Evolutionary conservation across 108 stramenopile species (phyloP).

Genomic region (Mediolabrus comicus): DNA sequence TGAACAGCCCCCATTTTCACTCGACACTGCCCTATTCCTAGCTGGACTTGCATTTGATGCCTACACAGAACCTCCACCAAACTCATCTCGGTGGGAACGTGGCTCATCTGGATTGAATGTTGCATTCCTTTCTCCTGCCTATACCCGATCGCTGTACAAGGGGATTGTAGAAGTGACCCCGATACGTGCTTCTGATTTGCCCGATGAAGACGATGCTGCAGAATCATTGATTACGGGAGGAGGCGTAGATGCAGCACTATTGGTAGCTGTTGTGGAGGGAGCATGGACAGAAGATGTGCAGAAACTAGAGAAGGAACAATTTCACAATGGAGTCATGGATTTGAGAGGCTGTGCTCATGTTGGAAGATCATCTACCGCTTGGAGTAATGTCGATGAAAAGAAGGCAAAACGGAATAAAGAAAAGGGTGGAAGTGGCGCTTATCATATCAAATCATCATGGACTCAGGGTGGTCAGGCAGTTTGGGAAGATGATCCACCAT

Average conservation of each 20-base stretch:
- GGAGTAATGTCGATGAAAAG: constrained; percentile 70
- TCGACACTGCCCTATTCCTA: constrained; percentile 70
- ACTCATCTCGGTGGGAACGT: constrained; percentile 77
- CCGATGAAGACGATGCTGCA: constrained; percentile 70
- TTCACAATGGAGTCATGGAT: constrained; percentile 73
- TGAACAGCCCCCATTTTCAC: constrained; percentile 34
- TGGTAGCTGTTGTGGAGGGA: constrained; percentile 71
- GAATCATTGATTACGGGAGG: constrained; percentile 65
- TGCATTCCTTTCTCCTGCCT: constrained; percentile 63
- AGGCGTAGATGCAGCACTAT: constrained; percentile 65
- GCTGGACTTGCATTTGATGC: constrained; percentile 83
- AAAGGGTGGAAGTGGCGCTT: constrained; percentile 56
- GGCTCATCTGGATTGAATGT: constrained; percentile 76
- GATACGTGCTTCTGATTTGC: constrained; percentile 52
- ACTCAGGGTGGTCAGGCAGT: constrained; percentile 65
- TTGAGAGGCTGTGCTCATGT: constrained; percentile 80
- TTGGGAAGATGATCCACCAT: constrained; percentile 73
- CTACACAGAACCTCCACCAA: constrained; percentile 72
- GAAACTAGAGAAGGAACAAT: constrained; percentile 67
- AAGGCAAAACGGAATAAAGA: constrained; percentile 48
- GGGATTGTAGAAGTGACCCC: constrained; percentile 75
- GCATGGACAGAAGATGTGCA: constrained; percentile 75
- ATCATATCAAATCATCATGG: constrained; percentile 72
- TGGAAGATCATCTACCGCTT: constrained; percentile 67
- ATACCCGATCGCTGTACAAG: constrained; percentile 68